Base-by-base conservation (phyloP, 2,329 filamentous ascomycete genomes). In the Metarhizium guizhouense region DNA sequence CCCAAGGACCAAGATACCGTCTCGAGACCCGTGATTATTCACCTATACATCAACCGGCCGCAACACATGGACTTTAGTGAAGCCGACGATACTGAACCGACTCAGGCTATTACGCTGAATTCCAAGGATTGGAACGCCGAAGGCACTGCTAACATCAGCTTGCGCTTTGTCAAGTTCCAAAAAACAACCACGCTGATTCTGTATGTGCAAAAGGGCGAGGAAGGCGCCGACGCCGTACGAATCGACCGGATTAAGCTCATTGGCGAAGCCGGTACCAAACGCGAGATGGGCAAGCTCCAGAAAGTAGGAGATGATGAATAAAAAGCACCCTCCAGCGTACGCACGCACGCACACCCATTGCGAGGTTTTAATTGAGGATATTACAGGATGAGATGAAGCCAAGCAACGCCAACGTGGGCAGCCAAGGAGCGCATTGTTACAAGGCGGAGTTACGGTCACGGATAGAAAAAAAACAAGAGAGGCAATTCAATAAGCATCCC, bases 141-240 rank as follows among this genome's bases (percentile, higher is more conserved):
- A 14, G 87, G 85, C 53, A 93, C 89, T 8, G 87, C 84, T 14
- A 88, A 79, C 64, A 74, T 93, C 54, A 74, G 80, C 48, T 74
- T 97, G 64, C 88, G 92, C 14, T 96, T 93, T 67, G 94, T 99
- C 73, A 96, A 96, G 75, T 99, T 97, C 77, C 94, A 97, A 74
- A 95, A 91, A 67, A 88, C 96, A 54, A 87, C 84, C 57, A 94
- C 86, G 59, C 68, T 99, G 64, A 87, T 95, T 18, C 64, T 99
- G 11, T 99, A 96, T 70, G 85, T 99, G 38, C 88, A 88, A 54
- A 86, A 95, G 68, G 92, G 91, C 2, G 88, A 93, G 54, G 86
- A 85, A 18, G 86, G 90, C 53, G 83, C 86, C 47, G 92, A 97
- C 68, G 92, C 89, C 76, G 86, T 94, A 56, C 85, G 94, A 56